phyloP scores from a whole-genome alignment of 768 basidiomycete genomes.

The Suillus tomentosus region DNA sequence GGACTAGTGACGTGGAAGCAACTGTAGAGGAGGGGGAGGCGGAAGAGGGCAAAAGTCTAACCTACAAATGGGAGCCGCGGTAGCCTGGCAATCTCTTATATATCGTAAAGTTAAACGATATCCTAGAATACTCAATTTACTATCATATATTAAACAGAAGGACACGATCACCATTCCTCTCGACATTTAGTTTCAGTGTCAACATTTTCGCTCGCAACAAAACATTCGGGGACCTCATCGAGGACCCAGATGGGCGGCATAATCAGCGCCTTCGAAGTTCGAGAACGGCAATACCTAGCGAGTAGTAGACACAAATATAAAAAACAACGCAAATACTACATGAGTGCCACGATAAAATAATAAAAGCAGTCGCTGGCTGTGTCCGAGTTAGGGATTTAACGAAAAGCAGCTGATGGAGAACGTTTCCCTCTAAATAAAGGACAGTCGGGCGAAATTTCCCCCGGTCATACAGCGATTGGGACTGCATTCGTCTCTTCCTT shows the following conservation, averaged over 20 bases:
- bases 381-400: conserved; percentile 4
- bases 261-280: too few species aligned
- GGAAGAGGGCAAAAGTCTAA: neutral
- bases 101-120: neutral
- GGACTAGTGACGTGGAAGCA: neutral
- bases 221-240: neutral
- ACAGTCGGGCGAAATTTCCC: neutral
- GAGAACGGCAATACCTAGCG: too few species aligned
- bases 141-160: neutral
- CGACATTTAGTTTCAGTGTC: neutral
- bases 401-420: neutral
- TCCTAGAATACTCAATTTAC: neutral
- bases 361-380: conserved; percentile 4
- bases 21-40: neutral
- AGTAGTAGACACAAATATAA: neutral
- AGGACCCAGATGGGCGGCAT: too few species aligned
- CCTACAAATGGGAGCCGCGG: neutral
- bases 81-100: neutral
- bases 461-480: conserved; percentile 36
- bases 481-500: conserved; percentile 58
- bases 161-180: neutral
- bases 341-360: conserved; percentile 4
- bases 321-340: conserved; percentile 12
- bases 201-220: neutral
- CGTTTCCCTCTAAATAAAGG: conserved; percentile 3